These are phyloP conservation scores for Thymus mandschuricus DNA, from an alignment of 257 asterid species.

Conservation along the genomic window DNA sequence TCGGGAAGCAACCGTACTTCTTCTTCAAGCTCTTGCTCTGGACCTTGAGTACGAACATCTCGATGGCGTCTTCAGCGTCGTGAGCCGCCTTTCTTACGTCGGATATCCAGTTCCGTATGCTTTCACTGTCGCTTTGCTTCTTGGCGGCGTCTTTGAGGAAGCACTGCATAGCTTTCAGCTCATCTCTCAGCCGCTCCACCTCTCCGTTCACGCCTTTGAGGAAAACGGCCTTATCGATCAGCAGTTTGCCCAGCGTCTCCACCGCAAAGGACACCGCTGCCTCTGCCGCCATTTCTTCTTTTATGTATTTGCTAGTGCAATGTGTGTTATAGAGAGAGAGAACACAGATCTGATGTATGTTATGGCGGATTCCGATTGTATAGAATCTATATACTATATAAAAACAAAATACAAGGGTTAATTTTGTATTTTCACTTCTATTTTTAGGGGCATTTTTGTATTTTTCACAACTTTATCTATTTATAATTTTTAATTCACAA, in stretches of 20 bases:
- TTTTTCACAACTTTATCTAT: too few relatives aligned
- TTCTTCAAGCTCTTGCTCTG: neutral
- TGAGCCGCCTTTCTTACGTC: neutral
- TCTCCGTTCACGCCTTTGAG: conserved; percentile 12
- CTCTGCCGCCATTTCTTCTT: too few relatives aligned
- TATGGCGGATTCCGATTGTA: too few relatives aligned
- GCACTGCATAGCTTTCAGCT: conserved; percentile 34
- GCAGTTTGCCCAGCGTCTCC: conserved; percentile 11
- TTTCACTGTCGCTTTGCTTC: conserved; percentile 26
- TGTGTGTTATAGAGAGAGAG: too few relatives aligned
- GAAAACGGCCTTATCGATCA: conserved; percentile 3
- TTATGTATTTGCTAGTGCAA: too few relatives aligned
- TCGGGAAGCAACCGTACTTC: neutral
- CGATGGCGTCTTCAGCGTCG: neutral
- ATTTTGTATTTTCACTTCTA: too few relatives aligned
- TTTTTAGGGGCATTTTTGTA: too few relatives aligned
- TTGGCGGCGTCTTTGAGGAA: conserved; percentile 40
- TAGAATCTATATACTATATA: too few relatives aligned
- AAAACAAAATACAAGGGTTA: too few relatives aligned
- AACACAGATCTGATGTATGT: too few relatives aligned
- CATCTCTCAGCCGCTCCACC: conserved; percentile 23
- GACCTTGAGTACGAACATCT: neutral
- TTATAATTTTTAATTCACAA: too few relatives aligned
- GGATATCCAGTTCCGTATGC: conserved; percentile 32
- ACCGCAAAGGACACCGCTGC: neutral